Base-by-base conservation (phyloP, 2,329 filamentous ascomycete species). In the Corinectria fuckeliana region DNA sequence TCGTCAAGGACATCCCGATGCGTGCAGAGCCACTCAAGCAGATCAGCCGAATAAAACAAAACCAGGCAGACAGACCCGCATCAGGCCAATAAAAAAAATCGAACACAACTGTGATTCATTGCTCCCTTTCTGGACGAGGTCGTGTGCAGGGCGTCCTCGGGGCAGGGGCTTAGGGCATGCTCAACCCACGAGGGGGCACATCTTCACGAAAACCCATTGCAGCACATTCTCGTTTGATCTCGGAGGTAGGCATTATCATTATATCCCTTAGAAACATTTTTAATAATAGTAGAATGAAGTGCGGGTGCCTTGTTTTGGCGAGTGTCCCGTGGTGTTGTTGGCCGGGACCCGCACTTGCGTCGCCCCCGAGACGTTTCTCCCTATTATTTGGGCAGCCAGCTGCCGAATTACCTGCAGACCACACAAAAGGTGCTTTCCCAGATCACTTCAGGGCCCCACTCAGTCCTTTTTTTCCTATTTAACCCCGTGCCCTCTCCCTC, bases 401-500 rank as follows among this genome's bases (percentile, higher is more conserved):
- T 44, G 32, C 32, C 23, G 21, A n/a, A 5, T 7, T 8, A 47
- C n/a, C 16, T 25, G 10, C 42, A 18, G 42, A 13, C 34, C 26
- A 41, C 38, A 30, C 50, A 20, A 48, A 62, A 53, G 62, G 13
- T 49, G 26, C 10, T 18, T 18, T 45, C 52, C 25, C 32, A 52
- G 45, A 61, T 58, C 55, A 62, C 55, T 55, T 50, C 25, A 32
- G 28, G 47, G n/a, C 38, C 42, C 63, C 58, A 50, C 48, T 32
- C 53, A 34, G 53, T 10, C 44, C 23, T 5, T 14, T 16, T 18
- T 28, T 30, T 10, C 10, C 50, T 65, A 65, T 65, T 42, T 60
- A 65, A 44, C 28, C 52, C n/a, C 18, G n/a, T 53, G 10, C 50
- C 21, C 45, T 20, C 26, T 45, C 44, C 30, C 25, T n/a, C 49